Evolutionary conservation across 2,329 filamentous ascomycete genomes (phyloP).

Genomic region (Aurifilum marmelostoma): DNA sequence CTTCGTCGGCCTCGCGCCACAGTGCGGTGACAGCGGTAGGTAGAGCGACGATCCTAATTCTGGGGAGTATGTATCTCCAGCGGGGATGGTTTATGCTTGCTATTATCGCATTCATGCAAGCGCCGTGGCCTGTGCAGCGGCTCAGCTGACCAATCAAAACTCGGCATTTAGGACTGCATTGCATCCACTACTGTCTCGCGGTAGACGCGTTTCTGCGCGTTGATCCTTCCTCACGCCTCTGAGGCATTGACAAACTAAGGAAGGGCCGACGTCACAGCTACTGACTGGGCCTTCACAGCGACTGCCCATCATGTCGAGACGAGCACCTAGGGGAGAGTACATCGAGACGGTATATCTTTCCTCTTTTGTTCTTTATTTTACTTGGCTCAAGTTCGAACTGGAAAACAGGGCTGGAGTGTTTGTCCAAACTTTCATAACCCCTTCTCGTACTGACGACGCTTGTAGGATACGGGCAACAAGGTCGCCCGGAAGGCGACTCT

Average conservation of each 20-base stretch:
- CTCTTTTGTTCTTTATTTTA: neutral
- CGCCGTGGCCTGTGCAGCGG: no score
- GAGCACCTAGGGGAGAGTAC: conserved; percentile 85
- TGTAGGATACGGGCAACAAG: conserved; percentile 95
- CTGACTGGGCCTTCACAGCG: conserved; percentile 38
- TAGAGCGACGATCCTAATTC: no score
- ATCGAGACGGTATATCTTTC: conserved; percentile 79
- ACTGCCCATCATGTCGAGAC: conserved; percentile 68
- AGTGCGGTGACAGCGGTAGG: no score
- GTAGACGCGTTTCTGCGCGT: neutral
- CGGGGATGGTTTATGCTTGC: no score
- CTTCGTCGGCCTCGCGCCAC: no score
- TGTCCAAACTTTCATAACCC: neutral
- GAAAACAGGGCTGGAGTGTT: neutral
- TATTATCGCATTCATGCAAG: no score
- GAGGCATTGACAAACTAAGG: neutral
- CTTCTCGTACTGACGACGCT: neutral
- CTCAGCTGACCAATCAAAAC: no score
- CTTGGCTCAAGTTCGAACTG: neutral
- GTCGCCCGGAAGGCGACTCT: conserved; percentile 90
- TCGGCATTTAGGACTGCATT: neutral
- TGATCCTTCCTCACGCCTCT: neutral
- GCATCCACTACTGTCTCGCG: neutral
- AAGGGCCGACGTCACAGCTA: neutral
- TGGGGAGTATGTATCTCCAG: no score